Evolutionary conservation across 75 land plant genomes (phyloP), one percentile per base, ranked within the genome.

Genomic region (Cunninghamia lanceolata): DNA sequence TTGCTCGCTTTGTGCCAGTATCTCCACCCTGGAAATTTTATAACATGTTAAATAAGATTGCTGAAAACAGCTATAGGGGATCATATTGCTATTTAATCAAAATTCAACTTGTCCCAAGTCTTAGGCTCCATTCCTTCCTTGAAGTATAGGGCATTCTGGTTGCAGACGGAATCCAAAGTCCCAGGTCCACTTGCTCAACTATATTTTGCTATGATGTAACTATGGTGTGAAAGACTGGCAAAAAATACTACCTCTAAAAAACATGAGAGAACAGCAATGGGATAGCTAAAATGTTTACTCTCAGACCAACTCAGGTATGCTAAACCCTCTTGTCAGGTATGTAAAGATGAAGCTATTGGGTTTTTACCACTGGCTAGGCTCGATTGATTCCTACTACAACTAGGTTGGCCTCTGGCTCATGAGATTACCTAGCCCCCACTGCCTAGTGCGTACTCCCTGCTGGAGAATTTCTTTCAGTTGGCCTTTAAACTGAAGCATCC

Each of bases 1-100:
- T 93, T 38, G 88, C 90, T 59, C 94, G 87, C 86, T 93, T 96
- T 36, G 86, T 84, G 85, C 93, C 88, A 39, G 86, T 87, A 89
- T 92, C 96, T 45, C 94, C 95, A 81, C 89, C 89, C 93, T 93
- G 83, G 19, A 34, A 34, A 32, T 32, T 40, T 42, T 43, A n/a
- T 28, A 82, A 82, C 11, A 39, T 9, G 6, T 40, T 42, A 39
- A 10, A 82, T 82, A 43, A 34, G 75, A 73, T 32, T 73, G 75
- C 36, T 13, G 16, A 73, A 34, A 73, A 34, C 1, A 4, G 9
- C 36, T 87, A 25, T 13, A 5, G 9, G 10, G 2, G 25, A 14
- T 42, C 17, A 78, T 39, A 21, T 40, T 35, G 81, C 1, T 40
- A 21, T 21, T 63, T 42, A 39, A 21, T 78, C 45, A 39, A 40